phyloP scores from a whole-genome alignment of 2,329 filamentous ascomycete genomes.

The Fusarium sp. region DNA sequence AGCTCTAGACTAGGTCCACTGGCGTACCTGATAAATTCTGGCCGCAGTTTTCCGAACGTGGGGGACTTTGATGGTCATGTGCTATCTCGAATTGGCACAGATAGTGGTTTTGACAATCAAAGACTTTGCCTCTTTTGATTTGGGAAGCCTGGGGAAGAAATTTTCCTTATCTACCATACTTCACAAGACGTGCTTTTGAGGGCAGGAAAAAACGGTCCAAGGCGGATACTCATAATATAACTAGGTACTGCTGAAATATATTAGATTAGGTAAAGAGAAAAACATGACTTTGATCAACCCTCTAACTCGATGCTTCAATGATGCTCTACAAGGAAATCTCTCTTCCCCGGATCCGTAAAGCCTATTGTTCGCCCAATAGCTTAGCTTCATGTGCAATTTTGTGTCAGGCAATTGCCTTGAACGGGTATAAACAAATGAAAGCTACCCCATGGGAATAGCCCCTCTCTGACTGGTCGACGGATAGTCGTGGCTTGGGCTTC shows the following conservation, averaged over 20 bases:
- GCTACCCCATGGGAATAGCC: slow-evolving; percentile 18
- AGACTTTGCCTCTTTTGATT: slow-evolving; percentile 18
- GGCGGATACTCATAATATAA: neutral
- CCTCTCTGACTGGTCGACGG: neutral
- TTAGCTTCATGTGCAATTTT: neutral
- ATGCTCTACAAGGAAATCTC: slow-evolving; percentile 2
- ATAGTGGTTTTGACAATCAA: slow-evolving; percentile 6
- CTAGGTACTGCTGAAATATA: neutral
- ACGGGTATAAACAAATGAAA: slow-evolving; percentile 31
- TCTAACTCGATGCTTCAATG: neutral
- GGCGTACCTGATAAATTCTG: slow-evolving; percentile 14
- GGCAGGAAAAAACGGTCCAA: neutral
- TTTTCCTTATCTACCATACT: slow-evolving; percentile 13
- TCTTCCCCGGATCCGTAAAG: neutral
- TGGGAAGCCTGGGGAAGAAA: slow-evolving; percentile 14
- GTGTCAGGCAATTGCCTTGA: slow-evolving; percentile 16
- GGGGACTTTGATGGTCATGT: slow-evolving; percentile 36
- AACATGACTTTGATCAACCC: neutral
- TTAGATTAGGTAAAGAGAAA: slow-evolving; percentile 2
- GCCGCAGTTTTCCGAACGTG: slow-evolving; percentile 43
- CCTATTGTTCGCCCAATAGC: neutral
- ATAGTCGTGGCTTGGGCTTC: neutral
- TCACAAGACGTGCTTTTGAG: neutral
- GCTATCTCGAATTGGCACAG: slow-evolving; percentile 10
- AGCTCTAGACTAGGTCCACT: slow-evolving; percentile 5